Conservation (phyloP, 352 stramenopile species). For the Pythium angustatum region DNA sequence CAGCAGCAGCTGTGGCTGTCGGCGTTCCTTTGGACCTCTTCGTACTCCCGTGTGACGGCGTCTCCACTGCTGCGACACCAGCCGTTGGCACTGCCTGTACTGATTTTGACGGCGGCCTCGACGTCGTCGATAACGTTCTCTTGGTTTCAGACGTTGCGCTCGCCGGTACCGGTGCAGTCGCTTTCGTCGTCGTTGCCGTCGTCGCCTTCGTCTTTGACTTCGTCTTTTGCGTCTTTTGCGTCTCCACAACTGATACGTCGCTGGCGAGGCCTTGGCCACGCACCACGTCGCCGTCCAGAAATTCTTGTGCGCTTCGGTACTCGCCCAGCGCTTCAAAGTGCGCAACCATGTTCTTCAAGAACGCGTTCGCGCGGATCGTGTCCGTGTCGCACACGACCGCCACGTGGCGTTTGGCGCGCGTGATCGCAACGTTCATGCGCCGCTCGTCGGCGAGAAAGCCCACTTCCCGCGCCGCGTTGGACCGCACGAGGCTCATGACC, state of each 20-base stretch:
- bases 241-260: not conserved
- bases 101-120: not conserved
- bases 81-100: too few species aligned
- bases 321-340: slow-evolving; percentile 95
- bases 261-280: slow-evolving; percentile 26
- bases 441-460: slow-evolving; percentile 96
- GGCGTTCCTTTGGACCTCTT: too few species aligned
- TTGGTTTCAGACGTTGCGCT: too few species aligned
- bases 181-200: slow-evolving; percentile 24
- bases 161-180: not conserved
- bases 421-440: slow-evolving; percentile 98
- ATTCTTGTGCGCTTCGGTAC: slow-evolving; percentile 85
- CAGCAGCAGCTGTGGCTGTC: too few species aligned
- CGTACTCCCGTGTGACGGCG: not conserved
- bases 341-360: slow-evolving; percentile 87
- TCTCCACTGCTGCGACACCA: too few species aligned
- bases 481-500: slow-evolving; percentile 97
- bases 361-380: slow-evolving; percentile 90
- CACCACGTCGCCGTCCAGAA: slow-evolving; percentile 62
- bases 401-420: slow-evolving; percentile 94
- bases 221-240: not conserved
- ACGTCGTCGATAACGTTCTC: too few species aligned
- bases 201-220: slow-evolving; percentile 15
- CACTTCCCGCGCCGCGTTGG: slow-evolving; percentile 86
- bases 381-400: slow-evolving; percentile 94